Evolutionary conservation across 2,329 filamentous ascomycete genomes (phyloP).

Genomic region (Aspergillus latus): DNA sequence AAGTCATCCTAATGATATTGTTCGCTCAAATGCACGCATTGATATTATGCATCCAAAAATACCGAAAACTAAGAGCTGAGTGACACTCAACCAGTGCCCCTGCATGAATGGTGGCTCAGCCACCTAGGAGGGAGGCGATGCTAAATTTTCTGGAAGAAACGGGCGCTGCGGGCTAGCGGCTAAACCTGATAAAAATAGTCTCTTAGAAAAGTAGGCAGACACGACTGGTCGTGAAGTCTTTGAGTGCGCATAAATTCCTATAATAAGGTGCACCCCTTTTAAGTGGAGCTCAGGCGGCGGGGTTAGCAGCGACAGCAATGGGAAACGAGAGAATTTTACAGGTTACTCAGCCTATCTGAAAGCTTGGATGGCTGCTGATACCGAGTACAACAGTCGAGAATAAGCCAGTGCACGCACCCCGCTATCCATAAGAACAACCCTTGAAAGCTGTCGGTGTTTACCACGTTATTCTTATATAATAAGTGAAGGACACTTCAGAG

Average conservation of each 20-base stretch:
- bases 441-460: no score
- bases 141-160: constrained; percentile 3
- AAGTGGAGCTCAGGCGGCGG: background rate
- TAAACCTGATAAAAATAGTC: constrained; percentile 10
- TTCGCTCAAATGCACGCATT: no score
- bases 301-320: background rate
- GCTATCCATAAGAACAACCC: no score
- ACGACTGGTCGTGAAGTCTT: background rate
- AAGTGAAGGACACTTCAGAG: no score
- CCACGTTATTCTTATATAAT: no score
- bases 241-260: background rate
- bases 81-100: background rate
- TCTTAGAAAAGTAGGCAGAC: background rate
- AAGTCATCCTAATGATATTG: no score
- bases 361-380: background rate
- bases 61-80: background rate
- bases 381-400: no score
- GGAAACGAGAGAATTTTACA: background rate
- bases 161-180: background rate
- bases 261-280: background rate
- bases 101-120: constrained; percentile 5
- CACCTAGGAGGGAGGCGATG: background rate
- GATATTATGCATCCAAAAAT: background rate
- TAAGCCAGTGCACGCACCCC: no score
- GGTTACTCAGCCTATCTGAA: background rate